Evolutionary conservation across 306 rosid genomes (phyloP).

Genomic region (Gastrolobium villosum): DNA sequence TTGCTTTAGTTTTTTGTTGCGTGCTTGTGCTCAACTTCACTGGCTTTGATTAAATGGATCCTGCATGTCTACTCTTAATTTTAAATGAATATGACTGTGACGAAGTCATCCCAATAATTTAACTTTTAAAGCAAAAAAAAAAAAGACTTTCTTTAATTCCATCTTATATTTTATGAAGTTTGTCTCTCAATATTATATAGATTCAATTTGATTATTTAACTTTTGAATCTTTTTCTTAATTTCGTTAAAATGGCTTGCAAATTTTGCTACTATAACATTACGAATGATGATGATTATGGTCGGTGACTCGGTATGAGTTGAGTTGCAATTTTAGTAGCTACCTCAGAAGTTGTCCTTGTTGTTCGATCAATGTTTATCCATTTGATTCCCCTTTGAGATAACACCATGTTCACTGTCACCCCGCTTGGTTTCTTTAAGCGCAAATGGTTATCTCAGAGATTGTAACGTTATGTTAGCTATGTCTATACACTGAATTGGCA

Average conservation of each 20-base stretch:
- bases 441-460: not conserved
- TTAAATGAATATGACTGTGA: not conserved
- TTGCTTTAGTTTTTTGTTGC: not conserved
- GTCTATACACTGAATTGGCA: slow-evolving; percentile 6
- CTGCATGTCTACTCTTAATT: not conserved
- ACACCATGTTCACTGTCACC: not conserved
- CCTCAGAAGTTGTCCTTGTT: not conserved
- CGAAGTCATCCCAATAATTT: not conserved
- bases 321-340: not conserved
- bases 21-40: slow-evolving; percentile 1
- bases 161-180: not conserved
- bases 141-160: not conserved
- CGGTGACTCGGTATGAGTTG: not conserved
- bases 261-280: too few species aligned
- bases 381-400: not conserved
- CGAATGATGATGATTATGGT: too few species aligned
- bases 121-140: not conserved
- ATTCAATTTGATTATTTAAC: not conserved
- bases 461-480: not conserved
- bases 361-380: not conserved
- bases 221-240: not conserved
- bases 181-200: not conserved
- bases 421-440: not conserved
- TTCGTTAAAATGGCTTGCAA: not conserved
- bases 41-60: not conserved